Evolutionary conservation across 2,329 filamentous ascomycete species (phyloP), one percentile per base, ranked within the genome.

Genomic region (Calycina herbarum): DNA sequence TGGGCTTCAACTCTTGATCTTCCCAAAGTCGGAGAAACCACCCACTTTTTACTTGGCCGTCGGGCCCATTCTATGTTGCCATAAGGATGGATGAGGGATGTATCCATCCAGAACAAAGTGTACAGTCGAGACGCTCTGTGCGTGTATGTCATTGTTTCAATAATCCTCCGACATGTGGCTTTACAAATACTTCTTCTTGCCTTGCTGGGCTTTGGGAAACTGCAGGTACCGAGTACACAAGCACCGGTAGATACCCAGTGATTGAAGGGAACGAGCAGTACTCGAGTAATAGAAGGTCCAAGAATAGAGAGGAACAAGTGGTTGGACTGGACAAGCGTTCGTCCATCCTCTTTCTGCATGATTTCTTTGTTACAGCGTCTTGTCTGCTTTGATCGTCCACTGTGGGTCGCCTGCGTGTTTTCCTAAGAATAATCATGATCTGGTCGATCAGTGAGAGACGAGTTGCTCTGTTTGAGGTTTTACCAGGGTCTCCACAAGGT

Each of bases 71-170:
- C 20, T 10, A 20, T 13, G 24, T 54, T 54, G 48, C 48, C 48
- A 24, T 54, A 10, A 24, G 20, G 4, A 54, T 54, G 48, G 48
- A 54, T 11, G 20, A 24, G 7, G 45, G 42, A 24, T 48, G 48
- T 27, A 24, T 54, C 20, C 24, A 54, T 13, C 48, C n/a, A 27
- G 48, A 54, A 24, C 20, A 27, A 31, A 57, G 29, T 57, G 29
- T 57, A 13, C 56, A 57, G 15, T 31, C 48, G 24, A 57, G 56
- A 31, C 56, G 56, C n/a, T 35, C 29, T 31, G 57, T 67, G 63
- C 65, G 64, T 64, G 31, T 59, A 57, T 67, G 62, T 66, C 64
- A 66, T 33, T 59, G 65, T 69, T 68, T 70, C 66, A 67, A 68
- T 48, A n/a, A 45, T 31, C 57, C 40, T 57, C 8, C 45, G 33